A percentile compares a stretch with the other conserved stretches of the same genome.
These are phyloP conservation scores for Penicillium crystallinum DNA, from an alignment of 495 filamentous ascomycete genomes.

Conservation along the genomic window DNA sequence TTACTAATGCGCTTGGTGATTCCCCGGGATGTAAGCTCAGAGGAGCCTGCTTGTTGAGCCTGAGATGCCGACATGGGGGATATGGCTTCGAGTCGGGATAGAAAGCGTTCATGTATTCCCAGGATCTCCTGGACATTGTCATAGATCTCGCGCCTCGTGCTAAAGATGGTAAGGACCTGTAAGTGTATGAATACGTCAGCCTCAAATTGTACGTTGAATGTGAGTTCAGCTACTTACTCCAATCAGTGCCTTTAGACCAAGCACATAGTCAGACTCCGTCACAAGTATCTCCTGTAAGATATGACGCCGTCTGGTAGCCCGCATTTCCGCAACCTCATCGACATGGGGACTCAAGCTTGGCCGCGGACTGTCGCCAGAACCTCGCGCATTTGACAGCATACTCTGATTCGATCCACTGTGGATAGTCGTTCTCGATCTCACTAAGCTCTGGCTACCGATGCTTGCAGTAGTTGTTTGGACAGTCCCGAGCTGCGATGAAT, in stretches of 20 bases:
- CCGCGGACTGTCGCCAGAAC: constrained; percentile 63
- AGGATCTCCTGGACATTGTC: constrained; percentile 40
- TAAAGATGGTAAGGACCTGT: constrained; percentile 36
- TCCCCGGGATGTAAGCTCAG: constrained; percentile 16
- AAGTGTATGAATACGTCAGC: background rate
- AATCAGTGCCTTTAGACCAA: constrained; percentile 76
- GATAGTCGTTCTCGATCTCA: constrained; percentile 54
- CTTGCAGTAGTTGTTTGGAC: constrained; percentile 75
- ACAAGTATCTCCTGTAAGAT: constrained; percentile 77
- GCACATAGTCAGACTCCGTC: constrained; percentile 85
- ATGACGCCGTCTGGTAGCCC: constrained; percentile 67
- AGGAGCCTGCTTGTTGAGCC: constrained; percentile 12
- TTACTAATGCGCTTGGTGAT: constrained; percentile 18
- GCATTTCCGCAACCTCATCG: constrained; percentile 65
- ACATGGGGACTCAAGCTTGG: constrained; percentile 46
- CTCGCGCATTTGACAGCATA: constrained; percentile 49
- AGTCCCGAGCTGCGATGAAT: constrained; percentile 70
- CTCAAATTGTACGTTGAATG: background rate
- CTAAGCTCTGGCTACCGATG: constrained; percentile 60
- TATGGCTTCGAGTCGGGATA: constrained; percentile 27
- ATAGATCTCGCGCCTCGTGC: constrained; percentile 36
- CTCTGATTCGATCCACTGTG: constrained; percentile 48
- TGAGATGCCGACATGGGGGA: constrained; percentile 25
- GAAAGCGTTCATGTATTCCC: constrained; percentile 41
- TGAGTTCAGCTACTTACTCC: constrained; percentile 53